Conservation (phyloP, 139 green algal species). For the Coelastrella sp. region DNA sequence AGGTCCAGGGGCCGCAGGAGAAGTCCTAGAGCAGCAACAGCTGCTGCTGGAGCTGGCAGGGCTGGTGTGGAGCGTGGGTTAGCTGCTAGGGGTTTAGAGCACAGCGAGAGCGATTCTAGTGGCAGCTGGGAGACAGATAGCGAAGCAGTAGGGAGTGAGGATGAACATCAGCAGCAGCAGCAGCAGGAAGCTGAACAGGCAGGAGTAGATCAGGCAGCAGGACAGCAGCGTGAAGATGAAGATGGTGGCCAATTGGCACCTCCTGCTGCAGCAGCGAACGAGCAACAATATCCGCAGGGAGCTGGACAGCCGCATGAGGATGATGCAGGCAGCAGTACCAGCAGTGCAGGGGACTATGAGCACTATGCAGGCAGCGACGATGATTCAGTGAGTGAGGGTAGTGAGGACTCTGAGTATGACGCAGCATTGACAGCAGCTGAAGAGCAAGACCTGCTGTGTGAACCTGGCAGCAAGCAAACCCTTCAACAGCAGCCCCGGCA, state of each 20-base stretch:
- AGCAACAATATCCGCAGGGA: not conserved
- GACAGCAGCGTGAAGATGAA: not conserved
- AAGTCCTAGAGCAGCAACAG: not conserved
- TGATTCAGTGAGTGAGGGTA: not conserved
- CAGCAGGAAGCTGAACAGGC: slow-evolving; percentile 16
- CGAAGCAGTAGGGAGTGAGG: not conserved
- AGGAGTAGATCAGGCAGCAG: not conserved
- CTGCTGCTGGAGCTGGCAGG: not conserved
- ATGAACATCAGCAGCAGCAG: slow-evolving; percentile 2
- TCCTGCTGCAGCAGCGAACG: not conserved
- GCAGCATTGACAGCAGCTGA: slow-evolving; percentile 38
- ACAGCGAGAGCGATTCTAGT: not conserved
- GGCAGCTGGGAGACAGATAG: slow-evolving; percentile 42
- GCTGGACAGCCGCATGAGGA: not conserved
- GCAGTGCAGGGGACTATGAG: not conserved
- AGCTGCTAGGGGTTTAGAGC: not conserved
- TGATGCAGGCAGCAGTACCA: not conserved
- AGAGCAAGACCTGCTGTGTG: slow-evolving; percentile 10
- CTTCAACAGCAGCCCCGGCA: slow-evolving; percentile 13
- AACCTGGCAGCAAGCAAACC: not conserved
- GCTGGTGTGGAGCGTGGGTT: not conserved
- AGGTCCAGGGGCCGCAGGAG: too few relatives aligned
- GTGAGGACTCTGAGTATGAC: slow-evolving; percentile 9
- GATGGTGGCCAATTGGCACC: not conserved
- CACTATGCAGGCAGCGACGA: not conserved